Evolutionary conservation across 208 protist species (phyloP).

Genomic region (Leishmania martiniquensis): DNA sequence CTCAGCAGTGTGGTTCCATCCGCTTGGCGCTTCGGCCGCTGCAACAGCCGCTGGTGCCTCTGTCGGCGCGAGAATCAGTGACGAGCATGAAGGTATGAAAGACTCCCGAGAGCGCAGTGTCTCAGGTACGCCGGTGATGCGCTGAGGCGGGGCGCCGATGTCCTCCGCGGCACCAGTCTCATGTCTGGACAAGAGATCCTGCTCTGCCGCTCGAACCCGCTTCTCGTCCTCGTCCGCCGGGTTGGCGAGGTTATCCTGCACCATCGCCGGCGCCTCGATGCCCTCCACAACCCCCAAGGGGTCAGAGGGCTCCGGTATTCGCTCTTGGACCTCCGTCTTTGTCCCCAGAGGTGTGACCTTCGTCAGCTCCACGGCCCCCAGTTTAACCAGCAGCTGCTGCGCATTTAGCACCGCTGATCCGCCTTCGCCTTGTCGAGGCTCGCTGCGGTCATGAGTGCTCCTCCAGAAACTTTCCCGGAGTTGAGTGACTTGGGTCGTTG

Average conservation of each 20-base stretch:
- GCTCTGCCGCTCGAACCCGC: background rate
- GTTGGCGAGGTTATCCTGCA: background rate
- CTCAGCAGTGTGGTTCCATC: background rate
- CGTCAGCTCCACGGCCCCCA: background rate
- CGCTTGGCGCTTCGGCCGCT: background rate
- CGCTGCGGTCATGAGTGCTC: slow-evolving; percentile 19
- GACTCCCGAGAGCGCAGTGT: background rate
- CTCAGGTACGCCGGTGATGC: background rate
- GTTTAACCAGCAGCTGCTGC: background rate
- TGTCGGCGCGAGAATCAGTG: background rate
- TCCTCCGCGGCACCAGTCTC: slow-evolving; percentile 7
- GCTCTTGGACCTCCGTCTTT: background rate
- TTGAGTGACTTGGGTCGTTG: slow-evolving; percentile 24
- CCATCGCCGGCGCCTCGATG: background rate
- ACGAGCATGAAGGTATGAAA: background rate
- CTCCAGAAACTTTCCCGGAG: slow-evolving; percentile 25
- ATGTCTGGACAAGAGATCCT: slow-evolving; percentile 7
- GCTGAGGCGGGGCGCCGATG: slow-evolving; percentile 10
- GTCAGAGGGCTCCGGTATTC: background rate
- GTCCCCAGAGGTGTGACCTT: background rate
- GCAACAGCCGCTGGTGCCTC: background rate
- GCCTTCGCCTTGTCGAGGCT: background rate
- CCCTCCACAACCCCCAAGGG: background rate
- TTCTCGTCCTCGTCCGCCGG: background rate
- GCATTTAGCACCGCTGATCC: background rate